Percentiles rank a stretch among this genome's conserved stretches.
Evolutionary conservation across 441 rosid species (phyloP).

Genomic region (Capsella rubella): DNA sequence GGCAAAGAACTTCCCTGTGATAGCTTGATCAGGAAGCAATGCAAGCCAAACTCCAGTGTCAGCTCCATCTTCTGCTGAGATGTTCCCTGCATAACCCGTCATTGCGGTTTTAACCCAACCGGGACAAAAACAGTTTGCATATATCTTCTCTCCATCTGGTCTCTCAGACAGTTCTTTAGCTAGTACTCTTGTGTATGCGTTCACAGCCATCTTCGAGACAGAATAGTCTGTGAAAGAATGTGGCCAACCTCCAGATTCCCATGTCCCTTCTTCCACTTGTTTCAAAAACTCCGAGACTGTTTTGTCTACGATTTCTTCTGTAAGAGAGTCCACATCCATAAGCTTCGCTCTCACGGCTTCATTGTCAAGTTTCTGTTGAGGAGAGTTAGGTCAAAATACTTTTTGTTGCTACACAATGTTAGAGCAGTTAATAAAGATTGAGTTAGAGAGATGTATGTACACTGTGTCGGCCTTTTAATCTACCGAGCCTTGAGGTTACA

Average conservation of each 20-base stretch:
- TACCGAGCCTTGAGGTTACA: constrained; percentile 87
- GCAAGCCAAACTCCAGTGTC: constrained; percentile 96
- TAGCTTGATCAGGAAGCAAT: constrained; percentile 75
- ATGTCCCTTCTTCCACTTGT: constrained; percentile 55
- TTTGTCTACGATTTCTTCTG: constrained; percentile 72
- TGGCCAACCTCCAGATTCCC: constrained; percentile 84
- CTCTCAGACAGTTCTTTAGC: constrained; percentile 61
- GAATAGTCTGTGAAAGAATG: constrained; percentile 81
- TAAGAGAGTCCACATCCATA: constrained; percentile 55
- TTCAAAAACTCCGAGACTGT: constrained; percentile 64
- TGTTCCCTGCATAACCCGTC: constrained; percentile 90
- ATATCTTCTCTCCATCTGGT: constrained; percentile 77
- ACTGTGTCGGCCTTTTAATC: constrained; percentile 78
- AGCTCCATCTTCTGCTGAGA: constrained; percentile 80
- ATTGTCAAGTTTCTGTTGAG: constrained; percentile 71
- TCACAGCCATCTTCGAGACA: constrained; percentile 87
- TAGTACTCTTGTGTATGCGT: constrained; percentile 71
- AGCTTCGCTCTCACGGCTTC: constrained; percentile 64
- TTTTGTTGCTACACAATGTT: not conserved
- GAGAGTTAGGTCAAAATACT: not conserved
- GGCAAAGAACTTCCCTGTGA: constrained; percentile 85
- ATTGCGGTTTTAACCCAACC: constrained; percentile 97
- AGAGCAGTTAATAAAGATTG: not conserved
- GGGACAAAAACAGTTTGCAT: constrained; percentile 87
- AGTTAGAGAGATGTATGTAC: constrained; percentile 51